Percentiles rank a stretch among this genome's conserved stretches.
Conservation (phyloP, 805 yeast genomes). For the Suhomyces sp. region DNA sequence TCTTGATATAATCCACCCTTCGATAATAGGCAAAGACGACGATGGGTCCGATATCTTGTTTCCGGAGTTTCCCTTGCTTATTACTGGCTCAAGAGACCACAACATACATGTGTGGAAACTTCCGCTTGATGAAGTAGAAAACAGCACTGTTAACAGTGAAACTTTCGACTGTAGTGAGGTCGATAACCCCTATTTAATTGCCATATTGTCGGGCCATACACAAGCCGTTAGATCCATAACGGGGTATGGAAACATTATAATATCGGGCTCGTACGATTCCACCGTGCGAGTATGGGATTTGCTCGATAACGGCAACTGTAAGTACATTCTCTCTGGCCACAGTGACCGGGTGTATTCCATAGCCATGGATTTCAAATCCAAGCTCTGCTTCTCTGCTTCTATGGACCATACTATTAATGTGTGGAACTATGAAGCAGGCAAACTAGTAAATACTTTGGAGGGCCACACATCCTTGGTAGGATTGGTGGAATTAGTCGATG, state of each 20-base stretch:
- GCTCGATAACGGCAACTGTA: conserved; percentile 62
- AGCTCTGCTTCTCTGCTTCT: conserved; percentile 85
- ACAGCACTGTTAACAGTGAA: conserved; percentile 30
- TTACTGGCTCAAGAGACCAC: conserved; percentile 46
- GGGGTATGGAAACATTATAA: conserved; percentile 78
- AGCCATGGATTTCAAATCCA: conserved; percentile 69
- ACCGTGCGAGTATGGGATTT: conserved; percentile 93
- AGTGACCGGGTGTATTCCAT: conserved; percentile 87
- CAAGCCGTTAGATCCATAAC: conserved; percentile 83
- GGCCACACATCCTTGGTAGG: conserved; percentile 94
- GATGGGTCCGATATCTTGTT: conserved; percentile 53
- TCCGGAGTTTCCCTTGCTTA: conserved; percentile 65
- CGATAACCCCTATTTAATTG: conserved; percentile 62
- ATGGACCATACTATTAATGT: conserved; percentile 85
- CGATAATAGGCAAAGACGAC: conserved; percentile 58
- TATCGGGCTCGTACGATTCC: conserved; percentile 88
- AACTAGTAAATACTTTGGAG: conserved; percentile 62
- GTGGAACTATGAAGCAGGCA: conserved; percentile 84
- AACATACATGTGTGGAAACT: conserved; percentile 48
- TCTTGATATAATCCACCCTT: conserved; percentile 74
- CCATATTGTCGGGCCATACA: conserved; percentile 59
- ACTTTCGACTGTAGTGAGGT: conserved; percentile 34
- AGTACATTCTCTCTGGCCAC: conserved; percentile 76
- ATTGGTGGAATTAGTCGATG: conserved; percentile 69
- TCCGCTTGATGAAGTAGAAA: conserved; percentile 47